Evolutionary conservation across 345 rosid genomes (phyloP).

Genomic region (Eutrema yunnanense): DNA sequence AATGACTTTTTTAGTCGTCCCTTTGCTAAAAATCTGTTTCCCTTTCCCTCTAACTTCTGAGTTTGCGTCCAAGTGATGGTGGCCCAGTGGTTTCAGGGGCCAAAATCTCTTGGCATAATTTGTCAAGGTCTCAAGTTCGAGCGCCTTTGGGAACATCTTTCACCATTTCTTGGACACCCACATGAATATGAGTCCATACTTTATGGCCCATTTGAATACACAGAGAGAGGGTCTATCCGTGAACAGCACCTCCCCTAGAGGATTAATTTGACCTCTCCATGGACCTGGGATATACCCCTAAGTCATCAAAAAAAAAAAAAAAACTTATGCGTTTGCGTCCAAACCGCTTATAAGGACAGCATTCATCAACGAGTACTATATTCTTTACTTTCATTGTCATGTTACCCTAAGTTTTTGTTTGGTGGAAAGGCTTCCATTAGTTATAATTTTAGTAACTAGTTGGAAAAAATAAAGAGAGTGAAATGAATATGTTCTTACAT

Average conservation of each 20-base stretch:
- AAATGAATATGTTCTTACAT: not conserved
- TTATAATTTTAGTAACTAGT: constrained; percentile 1
- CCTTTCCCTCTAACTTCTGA: not conserved
- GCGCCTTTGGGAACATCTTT: no score
- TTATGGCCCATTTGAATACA: no score
- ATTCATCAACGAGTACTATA: not conserved
- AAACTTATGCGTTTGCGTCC: constrained; percentile 21
- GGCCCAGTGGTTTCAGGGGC: no score
- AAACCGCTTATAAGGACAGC: not conserved
- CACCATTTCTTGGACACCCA: no score
- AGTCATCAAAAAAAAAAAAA: no score
- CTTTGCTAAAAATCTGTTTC: not conserved
- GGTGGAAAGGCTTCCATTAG: not conserved
- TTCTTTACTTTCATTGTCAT: constrained; percentile 4
- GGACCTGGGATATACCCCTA: no score
- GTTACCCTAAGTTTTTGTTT: constrained; percentile 1
- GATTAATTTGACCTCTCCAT: no score
- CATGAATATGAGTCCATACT: no score
- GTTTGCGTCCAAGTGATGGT: constrained; percentile 8
- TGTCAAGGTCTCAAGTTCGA: no score
- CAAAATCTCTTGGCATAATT: no score
- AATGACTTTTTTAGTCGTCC: not conserved
- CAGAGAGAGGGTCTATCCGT: no score
- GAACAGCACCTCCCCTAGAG: no score
- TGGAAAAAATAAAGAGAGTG: not conserved